Conservation (phyloP, 2,329 filamentous ascomycete species). For the Xylaria sp. region DNA sequence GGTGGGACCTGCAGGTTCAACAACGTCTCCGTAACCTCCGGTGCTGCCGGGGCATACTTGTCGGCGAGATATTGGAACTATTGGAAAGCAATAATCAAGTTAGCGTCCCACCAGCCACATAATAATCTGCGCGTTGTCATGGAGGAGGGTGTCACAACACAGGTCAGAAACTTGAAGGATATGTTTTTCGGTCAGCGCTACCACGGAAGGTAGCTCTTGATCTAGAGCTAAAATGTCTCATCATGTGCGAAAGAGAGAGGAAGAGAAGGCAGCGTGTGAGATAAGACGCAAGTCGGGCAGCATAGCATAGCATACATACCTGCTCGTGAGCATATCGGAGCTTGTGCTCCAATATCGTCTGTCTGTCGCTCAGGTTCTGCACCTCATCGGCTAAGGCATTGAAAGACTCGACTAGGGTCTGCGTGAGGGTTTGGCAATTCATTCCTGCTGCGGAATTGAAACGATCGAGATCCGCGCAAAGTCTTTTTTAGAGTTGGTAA, state of each 20-base stretch:
- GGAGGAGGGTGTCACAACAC: conserved; percentile 10
- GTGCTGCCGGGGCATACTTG: conserved; percentile 66
- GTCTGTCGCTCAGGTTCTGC: conserved; percentile 63
- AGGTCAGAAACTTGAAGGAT: conserved; percentile 47
- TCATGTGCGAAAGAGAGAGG: conserved; percentile 38
- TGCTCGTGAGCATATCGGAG: conserved; percentile 68
- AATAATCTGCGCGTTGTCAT: conserved; percentile 1
- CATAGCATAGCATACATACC: conserved; percentile 48
- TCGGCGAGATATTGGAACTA: conserved; percentile 68
- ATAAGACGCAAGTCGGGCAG: no score
- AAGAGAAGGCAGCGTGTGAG: neutral
- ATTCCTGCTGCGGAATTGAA: conserved; percentile 36
- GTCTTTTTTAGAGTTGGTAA: neutral
- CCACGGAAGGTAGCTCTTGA: conserved; percentile 65
- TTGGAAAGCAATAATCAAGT: conserved; percentile 17
- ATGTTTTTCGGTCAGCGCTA: conserved; percentile 65
- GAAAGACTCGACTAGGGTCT: conserved; percentile 66
- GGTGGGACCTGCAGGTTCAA: conserved; percentile 67
- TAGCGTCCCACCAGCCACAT: conserved; percentile 12
- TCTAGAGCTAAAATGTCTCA: conserved; percentile 76
- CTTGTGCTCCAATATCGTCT: conserved; percentile 68
- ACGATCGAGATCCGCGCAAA: neutral
- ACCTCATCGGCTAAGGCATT: conserved; percentile 67
- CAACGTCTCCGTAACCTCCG: conserved; percentile 68
- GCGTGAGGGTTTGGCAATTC: conserved; percentile 49